A percentile compares a stretch with the other conserved stretches of the same genome.
phyloP scores from a whole-genome alignment of 2,329 filamentous ascomycete species.

The Neonectria faginata region DNA sequence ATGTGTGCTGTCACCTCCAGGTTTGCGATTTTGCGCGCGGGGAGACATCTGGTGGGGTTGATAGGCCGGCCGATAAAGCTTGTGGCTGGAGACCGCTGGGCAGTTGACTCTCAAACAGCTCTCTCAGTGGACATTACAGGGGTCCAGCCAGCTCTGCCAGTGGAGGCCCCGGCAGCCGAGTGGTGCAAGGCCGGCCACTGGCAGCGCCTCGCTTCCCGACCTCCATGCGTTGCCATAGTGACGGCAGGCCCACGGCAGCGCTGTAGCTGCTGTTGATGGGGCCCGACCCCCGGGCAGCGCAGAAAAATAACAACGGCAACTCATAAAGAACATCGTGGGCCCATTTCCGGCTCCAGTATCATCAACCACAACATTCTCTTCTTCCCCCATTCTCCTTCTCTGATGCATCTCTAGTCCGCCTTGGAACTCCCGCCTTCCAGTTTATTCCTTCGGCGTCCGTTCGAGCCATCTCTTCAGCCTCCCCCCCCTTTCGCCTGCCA shows the following conservation, averaged over 20 bases:
- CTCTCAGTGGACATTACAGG: not conserved
- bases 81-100: slow-evolving; percentile 13
- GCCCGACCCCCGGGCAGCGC: slow-evolving; percentile 25
- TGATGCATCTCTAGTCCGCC: slow-evolving; percentile 37
- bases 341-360: slow-evolving; percentile 36
- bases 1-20: slow-evolving; percentile 3
- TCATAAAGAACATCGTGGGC: slow-evolving; percentile 50
- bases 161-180: not conserved
- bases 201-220: not conserved
- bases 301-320: slow-evolving; percentile 44
- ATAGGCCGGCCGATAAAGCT: slow-evolving; percentile 12
- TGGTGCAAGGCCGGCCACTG: not conserved
- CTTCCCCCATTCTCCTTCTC: slow-evolving; percentile 31
- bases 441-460: slow-evolving; percentile 25
- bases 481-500: slow-evolving; percentile 29
- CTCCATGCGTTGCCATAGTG: not conserved
- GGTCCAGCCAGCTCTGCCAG: not conserved
- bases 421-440: slow-evolving; percentile 28
- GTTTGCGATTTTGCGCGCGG: slow-evolving; percentile 8
- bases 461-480: slow-evolving; percentile 24
- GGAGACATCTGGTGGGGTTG: slow-evolving; percentile 9
- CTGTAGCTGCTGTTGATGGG: slow-evolving; percentile 36
- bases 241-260: slow-evolving; percentile 10
- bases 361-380: slow-evolving; percentile 42
- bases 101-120: not conserved